phyloP scores from a whole-genome alignment of 495 filamentous ascomycete species.

The Bacidia rubella region DNA sequence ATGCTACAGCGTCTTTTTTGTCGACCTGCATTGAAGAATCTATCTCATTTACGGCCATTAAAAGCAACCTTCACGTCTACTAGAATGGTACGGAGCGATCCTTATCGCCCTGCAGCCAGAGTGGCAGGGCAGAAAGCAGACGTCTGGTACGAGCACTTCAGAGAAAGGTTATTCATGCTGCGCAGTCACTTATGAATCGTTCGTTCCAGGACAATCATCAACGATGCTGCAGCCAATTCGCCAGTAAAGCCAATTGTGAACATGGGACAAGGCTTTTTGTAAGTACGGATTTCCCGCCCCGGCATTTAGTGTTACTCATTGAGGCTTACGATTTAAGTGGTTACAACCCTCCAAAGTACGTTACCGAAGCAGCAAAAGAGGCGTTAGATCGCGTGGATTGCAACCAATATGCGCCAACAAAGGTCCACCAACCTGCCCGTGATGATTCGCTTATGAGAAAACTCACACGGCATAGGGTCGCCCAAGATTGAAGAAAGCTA shows the following conservation, averaged over 20 bases:
- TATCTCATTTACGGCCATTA: not conserved
- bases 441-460: not conserved
- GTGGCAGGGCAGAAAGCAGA: slow-evolving; percentile 77
- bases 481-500: slow-evolving; percentile 76
- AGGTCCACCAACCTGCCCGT: slow-evolving; percentile 30
- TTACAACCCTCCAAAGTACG: slow-evolving; percentile 90
- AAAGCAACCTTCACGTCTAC: slow-evolving; percentile 4
- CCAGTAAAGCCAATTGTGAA: slow-evolving; percentile 66
- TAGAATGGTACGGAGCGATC: slow-evolving; percentile 31
- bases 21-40: not conserved
- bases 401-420: slow-evolving; percentile 96
- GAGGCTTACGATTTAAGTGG: slow-evolving; percentile 35
- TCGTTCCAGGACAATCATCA: slow-evolving; percentile 72
- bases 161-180: not conserved
- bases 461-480: slow-evolving; percentile 42
- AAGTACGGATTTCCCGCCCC: slow-evolving; percentile 9
- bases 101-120: slow-evolving; percentile 58
- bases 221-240: slow-evolving; percentile 75
- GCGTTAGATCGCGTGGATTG: slow-evolving; percentile 89
- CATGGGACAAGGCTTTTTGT: slow-evolving; percentile 24
- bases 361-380: slow-evolving; percentile 77
- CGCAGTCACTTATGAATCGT: not conserved
- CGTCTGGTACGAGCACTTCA: slow-evolving; percentile 57
- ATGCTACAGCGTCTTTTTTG: not conserved
- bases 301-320: not conserved